Evolutionary conservation across 331 rosid genomes (phyloP).

Genomic region (Pyrus hybrid): DNA sequence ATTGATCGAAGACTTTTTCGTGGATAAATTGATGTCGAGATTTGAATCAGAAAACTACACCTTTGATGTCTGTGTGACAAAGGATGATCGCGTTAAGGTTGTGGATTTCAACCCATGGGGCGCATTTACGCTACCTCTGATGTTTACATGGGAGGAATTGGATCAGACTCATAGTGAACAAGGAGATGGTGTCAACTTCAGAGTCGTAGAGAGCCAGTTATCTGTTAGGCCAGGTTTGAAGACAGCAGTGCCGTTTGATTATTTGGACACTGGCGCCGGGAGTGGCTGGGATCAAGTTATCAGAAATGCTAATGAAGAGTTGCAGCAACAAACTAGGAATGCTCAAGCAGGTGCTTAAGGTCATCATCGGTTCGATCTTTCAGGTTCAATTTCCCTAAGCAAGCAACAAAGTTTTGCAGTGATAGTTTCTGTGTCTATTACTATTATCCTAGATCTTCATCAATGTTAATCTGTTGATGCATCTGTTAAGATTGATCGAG

Average conservation of each 20-base stretch:
- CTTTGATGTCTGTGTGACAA: constrained; percentile 57
- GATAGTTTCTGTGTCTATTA: too few species aligned
- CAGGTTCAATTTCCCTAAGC: neutral
- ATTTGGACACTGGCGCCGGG: constrained; percentile 60
- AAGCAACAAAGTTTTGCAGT: too few species aligned
- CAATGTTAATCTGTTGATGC: too few species aligned
- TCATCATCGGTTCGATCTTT: neutral
- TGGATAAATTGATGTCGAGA: constrained; percentile 18
- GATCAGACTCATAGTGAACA: constrained; percentile 21
- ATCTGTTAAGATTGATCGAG: too few species aligned
- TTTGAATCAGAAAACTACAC: constrained; percentile 61
- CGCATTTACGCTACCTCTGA: constrained; percentile 60
- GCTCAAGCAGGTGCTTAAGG: constrained; percentile 53
- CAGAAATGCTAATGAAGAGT: constrained; percentile 60
- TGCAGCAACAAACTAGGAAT: constrained; percentile 34
- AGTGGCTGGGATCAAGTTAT: constrained; percentile 87
- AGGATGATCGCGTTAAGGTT: constrained; percentile 43
- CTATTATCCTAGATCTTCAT: too few species aligned
- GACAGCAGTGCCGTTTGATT: constrained; percentile 79
- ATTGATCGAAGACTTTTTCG: constrained; percentile 33
- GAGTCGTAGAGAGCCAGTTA: constrained; percentile 65
- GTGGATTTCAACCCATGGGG: constrained; percentile 90
- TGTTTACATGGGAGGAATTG: constrained; percentile 74
- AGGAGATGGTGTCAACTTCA: constrained; percentile 34
- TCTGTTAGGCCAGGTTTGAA: constrained; percentile 73